phyloP scores from a whole-genome alignment of 352 stramenopile species.

The Phytophthora citricola region DNA sequence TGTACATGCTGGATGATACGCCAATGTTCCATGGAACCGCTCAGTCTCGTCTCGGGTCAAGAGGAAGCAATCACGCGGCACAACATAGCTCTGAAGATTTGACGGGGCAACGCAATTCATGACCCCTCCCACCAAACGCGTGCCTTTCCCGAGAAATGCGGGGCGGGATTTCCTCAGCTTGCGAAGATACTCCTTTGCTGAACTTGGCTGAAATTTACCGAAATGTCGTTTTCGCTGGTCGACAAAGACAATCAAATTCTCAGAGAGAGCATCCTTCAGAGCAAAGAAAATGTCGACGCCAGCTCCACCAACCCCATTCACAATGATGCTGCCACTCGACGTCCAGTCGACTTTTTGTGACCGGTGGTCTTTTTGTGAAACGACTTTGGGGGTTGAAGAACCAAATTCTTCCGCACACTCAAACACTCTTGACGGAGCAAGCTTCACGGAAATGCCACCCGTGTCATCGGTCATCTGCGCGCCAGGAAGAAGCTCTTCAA shows the following conservation, averaged over 20 bases:
- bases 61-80: too few relatives aligned
- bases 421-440: conserved; percentile 15
- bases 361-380: conserved; percentile 5
- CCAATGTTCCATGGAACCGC: conserved; percentile 38
- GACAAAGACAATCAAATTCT: not conserved
- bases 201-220: conserved; percentile 16
- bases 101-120: too few relatives aligned
- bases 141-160: too few relatives aligned
- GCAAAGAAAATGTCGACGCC: conserved; percentile 41
- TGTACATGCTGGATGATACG: conserved; percentile 41
- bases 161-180: too few relatives aligned
- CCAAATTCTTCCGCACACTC: conserved; percentile 1
- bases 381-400: conserved; percentile 1
- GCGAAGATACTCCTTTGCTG: conserved; percentile 7
- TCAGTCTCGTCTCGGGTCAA: conserved; percentile 17
- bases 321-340: conserved; percentile 33
- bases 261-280: conserved; percentile 29
- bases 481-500: conserved; percentile 23
- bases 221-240: not conserved
- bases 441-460: conserved; percentile 15
- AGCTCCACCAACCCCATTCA: conserved; percentile 34
- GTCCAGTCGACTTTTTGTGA: conserved; percentile 9
- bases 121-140: too few relatives aligned
- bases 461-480: conserved; percentile 11
- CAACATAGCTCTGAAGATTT: conserved; percentile 8